phyloP scores from a whole-genome alignment of 2,329 filamentous ascomycete genomes.

The Talaromyces amestolkiae region DNA sequence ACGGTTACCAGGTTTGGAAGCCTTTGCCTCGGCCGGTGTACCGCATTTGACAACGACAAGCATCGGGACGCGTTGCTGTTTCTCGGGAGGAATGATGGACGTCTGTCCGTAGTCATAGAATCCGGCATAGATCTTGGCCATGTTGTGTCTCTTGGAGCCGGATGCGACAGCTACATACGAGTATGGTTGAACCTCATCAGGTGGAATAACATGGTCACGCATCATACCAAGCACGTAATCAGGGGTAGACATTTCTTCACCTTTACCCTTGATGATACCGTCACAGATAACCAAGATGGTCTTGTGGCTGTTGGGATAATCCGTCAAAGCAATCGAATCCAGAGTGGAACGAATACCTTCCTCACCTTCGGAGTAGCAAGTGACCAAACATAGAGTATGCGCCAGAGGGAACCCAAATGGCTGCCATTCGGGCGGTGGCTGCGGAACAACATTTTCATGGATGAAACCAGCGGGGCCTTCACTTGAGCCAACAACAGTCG shows the following conservation, averaged over 20 bases:
- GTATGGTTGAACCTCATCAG: slow-evolving; percentile 80
- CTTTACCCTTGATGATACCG: slow-evolving; percentile 94
- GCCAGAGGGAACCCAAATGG: slow-evolving; percentile 94
- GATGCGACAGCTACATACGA: slow-evolving; percentile 96
- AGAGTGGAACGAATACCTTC: slow-evolving; percentile 90
- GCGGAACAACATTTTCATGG: slow-evolving; percentile 90
- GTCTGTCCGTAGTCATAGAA: slow-evolving; percentile 94
- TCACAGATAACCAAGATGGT: slow-evolving; percentile 94
- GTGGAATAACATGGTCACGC: slow-evolving; percentile 78
- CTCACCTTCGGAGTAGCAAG: slow-evolving; percentile 93
- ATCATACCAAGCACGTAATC: slow-evolving; percentile 92
- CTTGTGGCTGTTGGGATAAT: slow-evolving; percentile 99
- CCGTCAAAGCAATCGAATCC: slow-evolving; percentile 93
- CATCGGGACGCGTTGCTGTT: slow-evolving; percentile 97
- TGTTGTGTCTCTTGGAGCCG: slow-evolving; percentile 97
- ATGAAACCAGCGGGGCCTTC: slow-evolving; percentile 91
- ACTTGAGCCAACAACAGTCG: slow-evolving; percentile 61
- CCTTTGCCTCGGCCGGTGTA: slow-evolving; percentile 77
- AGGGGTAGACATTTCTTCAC: slow-evolving; percentile 80
- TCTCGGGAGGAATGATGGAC: slow-evolving; percentile 74
- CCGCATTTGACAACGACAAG: slow-evolving; percentile 95
- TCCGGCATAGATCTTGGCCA: slow-evolving; percentile 96
- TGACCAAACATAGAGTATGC: slow-evolving; percentile 90
- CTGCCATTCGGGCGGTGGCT: slow-evolving; percentile 95
- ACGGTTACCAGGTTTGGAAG: slow-evolving; percentile 89